These are phyloP conservation scores for Russula abietina DNA, from an alignment of 768 basidiomycete species.

Conservation along the genomic window DNA sequence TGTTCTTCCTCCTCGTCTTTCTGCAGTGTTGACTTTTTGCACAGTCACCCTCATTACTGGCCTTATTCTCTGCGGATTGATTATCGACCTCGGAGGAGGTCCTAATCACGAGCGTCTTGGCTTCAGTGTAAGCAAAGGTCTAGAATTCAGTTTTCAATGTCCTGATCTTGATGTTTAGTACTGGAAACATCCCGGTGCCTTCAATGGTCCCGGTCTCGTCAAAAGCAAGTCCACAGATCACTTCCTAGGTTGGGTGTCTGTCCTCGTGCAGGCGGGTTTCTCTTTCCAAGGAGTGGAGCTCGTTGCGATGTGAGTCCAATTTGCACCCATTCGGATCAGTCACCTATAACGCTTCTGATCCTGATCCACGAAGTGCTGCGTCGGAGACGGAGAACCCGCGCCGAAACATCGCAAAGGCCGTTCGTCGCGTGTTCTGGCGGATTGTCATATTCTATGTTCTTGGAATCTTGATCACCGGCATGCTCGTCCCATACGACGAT, in stretches of 20 bases:
- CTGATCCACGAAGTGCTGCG: conserved; percentile 48
- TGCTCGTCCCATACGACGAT: conserved; percentile 73
- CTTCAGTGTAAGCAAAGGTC: conserved; percentile 45
- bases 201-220: conserved; percentile 32
- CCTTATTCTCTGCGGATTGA: conserved; percentile 55
- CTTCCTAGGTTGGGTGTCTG: conserved; percentile 38
- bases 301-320: conserved; percentile 50
- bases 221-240: conserved; percentile 34
- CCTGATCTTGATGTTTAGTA: conserved; percentile 35
- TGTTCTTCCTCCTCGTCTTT: conserved; percentile 22
- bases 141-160: background rate
- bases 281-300: conserved; percentile 76
- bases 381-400: conserved; percentile 75
- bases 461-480: conserved; percentile 66
- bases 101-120: conserved; percentile 61
- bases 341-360: background rate
- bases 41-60: conserved; percentile 54
- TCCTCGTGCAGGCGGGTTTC: conserved; percentile 56
- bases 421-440: conserved; percentile 72
- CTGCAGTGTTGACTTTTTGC: conserved; percentile 22
- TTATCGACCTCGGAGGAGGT: conserved; percentile 75
- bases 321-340: background rate
- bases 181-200: conserved; percentile 68
- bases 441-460: conserved; percentile 75
- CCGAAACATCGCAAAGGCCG: conserved; percentile 71